Base-by-base conservation (phyloP, 176 grass and related monocot genomes). In the Calamus simplicifolius region DNA sequence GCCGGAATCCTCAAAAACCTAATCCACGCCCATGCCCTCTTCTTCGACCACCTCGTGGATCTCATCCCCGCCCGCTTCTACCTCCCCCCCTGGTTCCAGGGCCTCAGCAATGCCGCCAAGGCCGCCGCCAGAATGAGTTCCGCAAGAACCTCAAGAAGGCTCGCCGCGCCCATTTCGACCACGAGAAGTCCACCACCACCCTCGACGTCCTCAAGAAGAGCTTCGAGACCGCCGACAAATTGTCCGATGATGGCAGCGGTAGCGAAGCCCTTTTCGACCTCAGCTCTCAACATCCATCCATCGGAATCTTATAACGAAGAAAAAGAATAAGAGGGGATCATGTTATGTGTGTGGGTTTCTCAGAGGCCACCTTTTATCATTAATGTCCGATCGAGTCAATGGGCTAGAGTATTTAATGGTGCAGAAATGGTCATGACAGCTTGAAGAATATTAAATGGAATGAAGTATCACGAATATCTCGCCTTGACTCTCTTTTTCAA, bases 51-150 rank as follows among this genome's bases (percentile, higher is more conserved):
- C 19, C 87, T 97, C 48, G 83, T 96, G 14, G 77, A 90, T 77
- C 83, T 90, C 48, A 97, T 97, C 5, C 92, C 77, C 2, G 66
- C 92, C 18, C 81, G 87, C 54, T 91, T 82, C 64, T 97, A 90
- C 73, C 75, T 90, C 50, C 55, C 78, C 5, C 87, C 81, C 12
- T 97, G 88, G 79, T 91, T 72, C 61, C 73, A 84, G 29, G 93
- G 93, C 18, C 93, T 97, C 30, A 85, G 87, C 14, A 88, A 88
- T 72, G 18, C 57, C 3, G 75, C 80, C 64, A 90, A 87, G 83
- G 67, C 76, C 51, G 71, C 83, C 15, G 60, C 77, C 65, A 97
- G 75, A 81, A 70, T 1, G 66, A 97, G 57, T 85, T 87, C 19
- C 72, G 81, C 38, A 62, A 83, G 59, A 88, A 97, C 49, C 7